A percentile compares a stretch with the other conserved stretches of the same genome.
Evolutionary conservation across 306 rosid genomes (phyloP).

Genomic region (Quercus alba): DNA sequence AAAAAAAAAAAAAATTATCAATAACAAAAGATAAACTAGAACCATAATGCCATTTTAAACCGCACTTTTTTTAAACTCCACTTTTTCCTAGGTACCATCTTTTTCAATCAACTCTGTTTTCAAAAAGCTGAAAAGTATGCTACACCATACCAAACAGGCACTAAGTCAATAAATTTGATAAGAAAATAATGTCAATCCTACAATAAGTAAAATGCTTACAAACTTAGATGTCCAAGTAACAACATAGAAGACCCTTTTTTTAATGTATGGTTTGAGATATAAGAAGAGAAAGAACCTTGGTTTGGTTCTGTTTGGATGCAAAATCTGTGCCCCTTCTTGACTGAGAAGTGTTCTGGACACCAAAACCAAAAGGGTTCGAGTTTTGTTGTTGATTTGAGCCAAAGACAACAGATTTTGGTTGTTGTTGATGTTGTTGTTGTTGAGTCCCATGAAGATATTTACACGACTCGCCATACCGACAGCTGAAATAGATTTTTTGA

Average conservation of each 20-base stretch:
- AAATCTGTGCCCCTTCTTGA: slow-evolving; percentile 27
- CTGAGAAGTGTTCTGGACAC: slow-evolving; percentile 49
- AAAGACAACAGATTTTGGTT: slow-evolving; percentile 35
- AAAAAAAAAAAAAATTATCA: not conserved
- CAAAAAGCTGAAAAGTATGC: no score
- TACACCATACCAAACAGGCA: no score
- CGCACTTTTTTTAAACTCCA: no score
- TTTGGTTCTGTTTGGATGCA: slow-evolving; percentile 44
- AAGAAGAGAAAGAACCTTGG: slow-evolving; percentile 46
- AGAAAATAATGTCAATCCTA: not conserved
- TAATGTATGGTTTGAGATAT: not conserved
- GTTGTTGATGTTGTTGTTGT: slow-evolving; percentile 56
- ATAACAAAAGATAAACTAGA: not conserved
- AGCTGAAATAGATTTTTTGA: slow-evolving; percentile 44
- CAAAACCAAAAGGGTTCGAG: slow-evolving; percentile 81
- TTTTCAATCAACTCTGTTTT: no score
- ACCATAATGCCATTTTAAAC: not conserved
- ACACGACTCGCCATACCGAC: slow-evolving; percentile 75
- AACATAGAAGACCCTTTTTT: not conserved
- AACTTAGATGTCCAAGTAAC: not conserved
- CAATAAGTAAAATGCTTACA: not conserved
- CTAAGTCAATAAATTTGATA: slow-evolving; percentile 3
- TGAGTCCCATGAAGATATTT: slow-evolving; percentile 49
- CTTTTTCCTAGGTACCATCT: no score
- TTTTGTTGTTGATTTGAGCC: slow-evolving; percentile 41